Evolutionary conservation across 257 asterid species (phyloP).

Genomic region (Solanum phureja): DNA sequence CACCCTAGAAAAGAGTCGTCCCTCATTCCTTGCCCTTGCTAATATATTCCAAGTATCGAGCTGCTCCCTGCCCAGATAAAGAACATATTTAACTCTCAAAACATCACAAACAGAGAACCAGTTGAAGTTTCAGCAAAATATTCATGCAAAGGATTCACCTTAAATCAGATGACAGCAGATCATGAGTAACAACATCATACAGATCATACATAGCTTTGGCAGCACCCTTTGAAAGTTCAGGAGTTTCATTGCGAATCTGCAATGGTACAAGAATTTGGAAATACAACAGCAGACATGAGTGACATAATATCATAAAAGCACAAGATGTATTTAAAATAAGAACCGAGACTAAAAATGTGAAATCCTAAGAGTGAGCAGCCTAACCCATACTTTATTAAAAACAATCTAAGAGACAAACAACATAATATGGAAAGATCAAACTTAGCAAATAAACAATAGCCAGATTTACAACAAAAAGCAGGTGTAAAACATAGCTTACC

Average conservation of each 20-base stretch:
- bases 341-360: neutral
- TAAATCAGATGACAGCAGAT: constrained; percentile 68
- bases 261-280: neutral
- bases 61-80: constrained; percentile 58
- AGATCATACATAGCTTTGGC: constrained; percentile 78
- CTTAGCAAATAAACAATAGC: too few species aligned
- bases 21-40: constrained; percentile 87
- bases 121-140: neutral
- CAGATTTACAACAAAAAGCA: too few species aligned
- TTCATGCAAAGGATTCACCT: constrained; percentile 36
- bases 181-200: constrained; percentile 91
- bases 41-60: constrained; percentile 92
- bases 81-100: neutral
- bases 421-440: neutral
- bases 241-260: constrained; percentile 71
- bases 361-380: neutral
- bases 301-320: neutral
- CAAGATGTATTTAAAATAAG: neutral
- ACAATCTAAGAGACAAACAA: neutral
- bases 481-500: too few species aligned
- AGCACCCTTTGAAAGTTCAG: constrained; percentile 90
- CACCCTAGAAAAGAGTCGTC: constrained; percentile 86
- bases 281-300: neutral
- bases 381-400: neutral
- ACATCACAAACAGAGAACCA: neutral